Percentiles rank a stretch among this genome's conserved stretches.
Conservation (phyloP, 148 eudicot species). For the Rheum nobile region DNA sequence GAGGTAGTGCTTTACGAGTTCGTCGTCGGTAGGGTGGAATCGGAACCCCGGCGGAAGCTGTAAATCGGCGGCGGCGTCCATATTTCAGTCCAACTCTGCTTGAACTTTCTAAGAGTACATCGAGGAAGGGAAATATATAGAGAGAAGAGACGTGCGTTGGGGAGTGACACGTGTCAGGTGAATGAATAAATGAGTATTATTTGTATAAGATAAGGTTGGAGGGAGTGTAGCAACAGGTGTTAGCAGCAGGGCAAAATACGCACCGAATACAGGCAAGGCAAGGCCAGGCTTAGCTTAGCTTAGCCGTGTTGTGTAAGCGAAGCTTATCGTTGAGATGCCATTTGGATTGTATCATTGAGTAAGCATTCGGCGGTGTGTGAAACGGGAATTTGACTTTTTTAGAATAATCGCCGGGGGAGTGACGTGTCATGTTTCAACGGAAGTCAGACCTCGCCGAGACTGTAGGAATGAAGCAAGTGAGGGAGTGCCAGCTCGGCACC, state of each 20-base stretch:
- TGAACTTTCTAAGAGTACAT: background rate
- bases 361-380: background rate
- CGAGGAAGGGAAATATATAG: background rate
- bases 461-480: background rate
- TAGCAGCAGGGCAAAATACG: background rate
- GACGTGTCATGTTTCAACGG: background rate
- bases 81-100: background rate
- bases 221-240: background rate
- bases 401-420: background rate
- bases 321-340: background rate
- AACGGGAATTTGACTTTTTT: background rate
- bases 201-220: background rate
- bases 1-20: conserved; percentile 8
- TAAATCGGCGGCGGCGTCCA: conserved; percentile 2
- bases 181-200: background rate
- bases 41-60: conserved; percentile 13
- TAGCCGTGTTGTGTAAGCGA: no score
- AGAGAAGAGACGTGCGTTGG: background rate
- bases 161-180: background rate
- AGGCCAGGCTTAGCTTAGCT: no score
- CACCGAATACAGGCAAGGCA: background rate
- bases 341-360: background rate
- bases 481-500: background rate
- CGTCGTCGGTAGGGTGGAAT: conserved; percentile 8
- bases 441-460: background rate